A percentile compares a stretch with the other conserved stretches of the same genome.
phyloP scores from a whole-genome alignment of 768 basidiomycete genomes.

The Sporobolomyces roseus region DNA sequence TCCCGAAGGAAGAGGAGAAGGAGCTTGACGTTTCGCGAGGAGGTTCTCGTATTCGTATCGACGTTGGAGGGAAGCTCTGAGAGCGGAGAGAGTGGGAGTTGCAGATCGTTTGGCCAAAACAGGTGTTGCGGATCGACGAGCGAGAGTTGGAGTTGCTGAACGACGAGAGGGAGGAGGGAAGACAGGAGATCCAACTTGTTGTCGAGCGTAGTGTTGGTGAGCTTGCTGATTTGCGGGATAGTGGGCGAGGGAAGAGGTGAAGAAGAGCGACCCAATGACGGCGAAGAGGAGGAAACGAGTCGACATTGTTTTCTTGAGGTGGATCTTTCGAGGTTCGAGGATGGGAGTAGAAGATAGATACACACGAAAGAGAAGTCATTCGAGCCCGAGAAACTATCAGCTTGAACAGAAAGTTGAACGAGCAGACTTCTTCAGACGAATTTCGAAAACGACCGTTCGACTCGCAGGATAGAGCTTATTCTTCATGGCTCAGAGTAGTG shows the following conservation, averaged over 20 bases:
- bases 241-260: slow-evolving; percentile 2
- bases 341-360: not conserved
- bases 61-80: not conserved
- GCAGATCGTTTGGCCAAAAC: not conserved
- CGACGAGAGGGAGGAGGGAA: slow-evolving; percentile 2
- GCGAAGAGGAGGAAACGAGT: slow-evolving; percentile 12
- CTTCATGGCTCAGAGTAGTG: too few relatives aligned
- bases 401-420: too few relatives aligned
- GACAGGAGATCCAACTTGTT: not conserved
- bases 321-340: too few relatives aligned
- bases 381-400: too few relatives aligned
- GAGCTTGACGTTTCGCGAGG: not conserved
- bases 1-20: slow-evolving; percentile 10
- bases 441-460: slow-evolving; percentile 14
- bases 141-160: slow-evolving; percentile 3
- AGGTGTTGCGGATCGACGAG: slow-evolving; percentile 9
- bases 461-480: too few relatives aligned
- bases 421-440: too few relatives aligned
- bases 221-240: not conserved
- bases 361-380: too few relatives aligned
- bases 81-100: slow-evolving; percentile 3
- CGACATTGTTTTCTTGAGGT: too few relatives aligned
- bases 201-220: slow-evolving; percentile 14
- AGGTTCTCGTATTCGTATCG: slow-evolving; percentile 1
- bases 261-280: slow-evolving; percentile 1